phyloP scores from a whole-genome alignment of 495 filamentous ascomycete species.

The Lasiosphaeriaceae sp. region DNA sequence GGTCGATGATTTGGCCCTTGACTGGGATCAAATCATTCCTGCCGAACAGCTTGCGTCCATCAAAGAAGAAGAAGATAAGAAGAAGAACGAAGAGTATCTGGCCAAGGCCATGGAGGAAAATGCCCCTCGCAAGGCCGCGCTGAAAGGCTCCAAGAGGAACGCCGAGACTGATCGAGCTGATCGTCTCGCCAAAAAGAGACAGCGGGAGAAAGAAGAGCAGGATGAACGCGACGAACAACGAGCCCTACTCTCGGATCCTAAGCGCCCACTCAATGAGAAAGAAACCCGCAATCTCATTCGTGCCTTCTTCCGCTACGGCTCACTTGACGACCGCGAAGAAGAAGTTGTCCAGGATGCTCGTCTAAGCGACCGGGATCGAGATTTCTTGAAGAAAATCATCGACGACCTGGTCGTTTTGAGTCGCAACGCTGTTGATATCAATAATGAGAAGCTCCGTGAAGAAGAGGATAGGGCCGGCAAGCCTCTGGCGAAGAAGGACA shows the following conservation, averaged over 20 bases:
- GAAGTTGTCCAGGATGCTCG: constrained; percentile 83
- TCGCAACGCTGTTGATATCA: constrained; percentile 68
- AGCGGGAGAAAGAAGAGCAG: constrained; percentile 66
- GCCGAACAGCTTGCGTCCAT: constrained; percentile 84
- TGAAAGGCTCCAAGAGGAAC: constrained; percentile 53
- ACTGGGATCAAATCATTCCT: constrained; percentile 98
- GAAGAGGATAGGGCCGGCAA: constrained; percentile 72
- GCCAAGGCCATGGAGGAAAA: constrained; percentile 79
- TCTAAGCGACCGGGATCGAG: constrained; percentile 72
- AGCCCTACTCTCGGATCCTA: constrained; percentile 67
- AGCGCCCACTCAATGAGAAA: constrained; percentile 79
- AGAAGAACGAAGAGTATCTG: constrained; percentile 77
- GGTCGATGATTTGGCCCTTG: constrained; percentile 71
- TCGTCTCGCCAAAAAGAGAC: constrained; percentile 87
- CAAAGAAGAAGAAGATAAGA: constrained; percentile 81
- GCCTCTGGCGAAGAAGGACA: constrained; percentile 86
- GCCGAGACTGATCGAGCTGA: constrained; percentile 73
- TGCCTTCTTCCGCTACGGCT: constrained; percentile 83
- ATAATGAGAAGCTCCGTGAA: constrained; percentile 62
- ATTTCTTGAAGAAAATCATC: constrained; percentile 63
- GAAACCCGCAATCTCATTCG: constrained; percentile 87
- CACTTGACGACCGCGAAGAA: constrained; percentile 77
- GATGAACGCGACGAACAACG: constrained; percentile 57
- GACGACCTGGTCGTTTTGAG: constrained; percentile 46
- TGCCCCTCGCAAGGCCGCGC: constrained; percentile 70